These are phyloP conservation scores for Mallotus nudiflorus DNA, from an alignment of 345 rosid species.

Conservation along the genomic window DNA sequence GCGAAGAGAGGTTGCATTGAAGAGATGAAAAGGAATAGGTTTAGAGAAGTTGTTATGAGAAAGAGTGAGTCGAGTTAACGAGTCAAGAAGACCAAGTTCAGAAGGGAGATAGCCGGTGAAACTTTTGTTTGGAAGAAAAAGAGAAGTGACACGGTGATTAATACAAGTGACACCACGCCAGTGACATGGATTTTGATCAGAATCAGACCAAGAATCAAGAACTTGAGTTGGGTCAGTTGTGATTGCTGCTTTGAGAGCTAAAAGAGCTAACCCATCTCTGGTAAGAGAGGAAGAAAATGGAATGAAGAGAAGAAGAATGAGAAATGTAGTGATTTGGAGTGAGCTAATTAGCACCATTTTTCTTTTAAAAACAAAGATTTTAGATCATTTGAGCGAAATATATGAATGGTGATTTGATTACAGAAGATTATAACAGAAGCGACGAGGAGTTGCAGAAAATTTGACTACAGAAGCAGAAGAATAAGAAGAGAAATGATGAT, in stretches of 20 bases:
- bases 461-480: constrained; percentile 13
- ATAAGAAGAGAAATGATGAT: constrained; percentile 1
- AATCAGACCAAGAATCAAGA: constrained; percentile 66
- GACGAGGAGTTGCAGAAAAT: constrained; percentile 63
- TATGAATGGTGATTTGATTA: too few relatives aligned
- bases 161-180: constrained; percentile 75
- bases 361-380: too few relatives aligned
- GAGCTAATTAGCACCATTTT: too few relatives aligned
- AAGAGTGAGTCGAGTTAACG: constrained; percentile 58
- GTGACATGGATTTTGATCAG: constrained; percentile 75
- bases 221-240: constrained; percentile 58
- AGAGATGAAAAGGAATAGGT: constrained; percentile 57
- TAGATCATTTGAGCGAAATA: constrained; percentile 2
- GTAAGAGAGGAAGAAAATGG: constrained; percentile 44
- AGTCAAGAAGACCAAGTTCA: constrained; percentile 74
- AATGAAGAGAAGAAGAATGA: constrained; percentile 10
- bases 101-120: constrained; percentile 85
- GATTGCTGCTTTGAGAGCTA: constrained; percentile 83
- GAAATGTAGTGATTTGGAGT: constrained; percentile 14
- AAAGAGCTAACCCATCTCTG: constrained; percentile 81
- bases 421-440: constrained; percentile 33
- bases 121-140: constrained; percentile 51
- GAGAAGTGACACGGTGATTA: constrained; percentile 56
- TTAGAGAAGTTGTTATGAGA: constrained; percentile 66
- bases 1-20: constrained; percentile 50